These are phyloP conservation scores for Neonectria hederae DNA, from an alignment of 2,329 filamentous ascomycete genomes.

Conservation along the genomic window DNA sequence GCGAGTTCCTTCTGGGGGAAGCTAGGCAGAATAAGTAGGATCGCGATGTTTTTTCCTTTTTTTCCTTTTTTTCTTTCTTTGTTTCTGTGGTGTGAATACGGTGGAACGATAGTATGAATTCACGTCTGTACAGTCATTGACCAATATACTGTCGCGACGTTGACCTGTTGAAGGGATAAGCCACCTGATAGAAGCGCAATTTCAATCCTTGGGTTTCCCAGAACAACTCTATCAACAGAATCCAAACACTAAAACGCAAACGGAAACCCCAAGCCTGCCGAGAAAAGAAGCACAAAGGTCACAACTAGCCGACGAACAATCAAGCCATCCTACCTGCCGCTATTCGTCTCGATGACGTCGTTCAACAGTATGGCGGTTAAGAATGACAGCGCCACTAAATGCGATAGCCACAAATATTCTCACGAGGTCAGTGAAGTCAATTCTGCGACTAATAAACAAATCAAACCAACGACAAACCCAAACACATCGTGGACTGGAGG, in stretches of 20 bases:
- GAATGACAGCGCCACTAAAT: not conserved
- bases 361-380: not conserved
- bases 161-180: no score
- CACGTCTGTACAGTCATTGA: no score
- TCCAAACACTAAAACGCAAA: not conserved
- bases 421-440: not conserved
- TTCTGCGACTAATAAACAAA: not conserved
- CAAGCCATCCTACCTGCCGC: not conserved
- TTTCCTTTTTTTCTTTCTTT: no score
- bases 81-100: no score
- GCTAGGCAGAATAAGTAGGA: no score
- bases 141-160: no score
- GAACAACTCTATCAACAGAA: not conserved
- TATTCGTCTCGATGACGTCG: not conserved
- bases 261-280: not conserved
- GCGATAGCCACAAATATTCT: not conserved
- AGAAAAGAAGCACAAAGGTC: not conserved
- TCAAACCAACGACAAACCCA: not conserved
- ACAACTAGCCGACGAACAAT: no score
- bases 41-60: no score
- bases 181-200: no score
- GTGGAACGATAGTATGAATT: no score
- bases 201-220: no score
- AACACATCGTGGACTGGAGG: not conserved
- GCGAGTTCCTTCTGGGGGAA: no score